A percentile compares a stretch with the other conserved stretches of the same genome.
Conservation (phyloP, 805 yeast species). For the Nakazawaea wickerhamii region DNA sequence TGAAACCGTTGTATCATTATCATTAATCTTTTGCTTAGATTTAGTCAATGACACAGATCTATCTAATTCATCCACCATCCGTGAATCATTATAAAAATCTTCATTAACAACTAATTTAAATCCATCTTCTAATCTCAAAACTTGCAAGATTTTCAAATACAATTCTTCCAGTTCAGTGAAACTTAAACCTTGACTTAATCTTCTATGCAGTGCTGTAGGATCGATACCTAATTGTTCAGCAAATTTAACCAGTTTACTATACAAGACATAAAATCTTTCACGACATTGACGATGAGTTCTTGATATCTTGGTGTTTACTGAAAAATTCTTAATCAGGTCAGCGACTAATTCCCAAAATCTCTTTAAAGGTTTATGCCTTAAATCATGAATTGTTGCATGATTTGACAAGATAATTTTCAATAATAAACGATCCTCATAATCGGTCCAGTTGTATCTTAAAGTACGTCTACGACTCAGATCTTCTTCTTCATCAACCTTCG, state of each 20-base stretch:
- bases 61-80: slow-evolving; percentile 6
- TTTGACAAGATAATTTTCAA: slow-evolving; percentile 8
- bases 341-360: slow-evolving; percentile 14
- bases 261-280: slow-evolving; percentile 13
- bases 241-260: slow-evolving; percentile 11
- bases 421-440: slow-evolving; percentile 11
- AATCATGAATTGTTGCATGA: slow-evolving; percentile 7
- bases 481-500: slow-evolving; percentile 5
- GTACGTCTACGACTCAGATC: slow-evolving; percentile 1
- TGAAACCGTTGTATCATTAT: slow-evolving; percentile 8
- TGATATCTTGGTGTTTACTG: slow-evolving; percentile 5
- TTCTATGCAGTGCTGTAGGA: slow-evolving; percentile 4
- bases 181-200: slow-evolving; percentile 8
- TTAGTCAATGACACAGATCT: slow-evolving; percentile 4
- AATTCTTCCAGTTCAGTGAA: slow-evolving; percentile 13
- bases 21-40: background rate
- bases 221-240: slow-evolving; percentile 12
- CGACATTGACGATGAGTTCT: slow-evolving; percentile 14
- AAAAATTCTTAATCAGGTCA: slow-evolving; percentile 2
- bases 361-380: slow-evolving; percentile 10
- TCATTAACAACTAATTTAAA: slow-evolving; percentile 10
- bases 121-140: slow-evolving; percentile 11
- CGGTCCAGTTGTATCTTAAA: slow-evolving; percentile 13
- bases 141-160: slow-evolving; percentile 7
- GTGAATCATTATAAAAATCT: slow-evolving; percentile 6